Evolutionary conservation across 768 basidiomycete species (phyloP), one percentile per base, ranked within the genome.

Genomic region (Rhodotorula babjevae): DNA sequence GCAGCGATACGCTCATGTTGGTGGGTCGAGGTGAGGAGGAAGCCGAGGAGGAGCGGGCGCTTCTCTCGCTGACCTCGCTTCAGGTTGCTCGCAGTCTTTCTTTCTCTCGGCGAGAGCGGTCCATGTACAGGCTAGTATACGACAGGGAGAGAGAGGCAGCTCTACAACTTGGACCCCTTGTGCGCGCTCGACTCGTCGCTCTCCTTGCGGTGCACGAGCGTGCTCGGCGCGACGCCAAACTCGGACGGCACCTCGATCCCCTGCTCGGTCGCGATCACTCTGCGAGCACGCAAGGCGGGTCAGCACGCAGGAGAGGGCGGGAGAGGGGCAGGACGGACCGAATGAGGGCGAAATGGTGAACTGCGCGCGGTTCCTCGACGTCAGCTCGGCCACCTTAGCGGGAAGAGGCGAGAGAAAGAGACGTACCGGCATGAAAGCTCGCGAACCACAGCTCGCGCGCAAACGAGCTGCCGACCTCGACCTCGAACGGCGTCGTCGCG

Each of bases 191-290:
- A 44, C 16, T 29, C 52, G 25, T 36, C 36, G 21, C 64, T 55
- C 12, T 70, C 50, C 23, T 61, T 44, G 19, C 73, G 69, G 61
- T 65, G 63, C 29, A 57, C 58, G 40, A 74, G 60, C 11, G 77
- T 78, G 18, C 71, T 59, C 12, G 77, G 77, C 2, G 77, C 77
- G 47, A 78, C 77, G 52, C 77, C 77, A 36, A 78, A 78, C 40
- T 76, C 69, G 19, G 67, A 50, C 16, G 69, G 55, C 16, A 74
- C 65, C 11, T 23, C 23, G 29, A 78, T 46, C 25, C 65, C 63
- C 1, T 74, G 61, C 49, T 78, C 77, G 9, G 69, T 58, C 5
- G 67, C 71, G 42, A 78, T 71, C 21, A 75, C 73, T 19, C 64
- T 67, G 58, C 40, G 44, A 8, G 16, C 29, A 27, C 0, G 9